Evolutionary conservation across 192 early-diverging fungal genomes (phyloP).

Genomic region (Chytriomyces sp.): DNA sequence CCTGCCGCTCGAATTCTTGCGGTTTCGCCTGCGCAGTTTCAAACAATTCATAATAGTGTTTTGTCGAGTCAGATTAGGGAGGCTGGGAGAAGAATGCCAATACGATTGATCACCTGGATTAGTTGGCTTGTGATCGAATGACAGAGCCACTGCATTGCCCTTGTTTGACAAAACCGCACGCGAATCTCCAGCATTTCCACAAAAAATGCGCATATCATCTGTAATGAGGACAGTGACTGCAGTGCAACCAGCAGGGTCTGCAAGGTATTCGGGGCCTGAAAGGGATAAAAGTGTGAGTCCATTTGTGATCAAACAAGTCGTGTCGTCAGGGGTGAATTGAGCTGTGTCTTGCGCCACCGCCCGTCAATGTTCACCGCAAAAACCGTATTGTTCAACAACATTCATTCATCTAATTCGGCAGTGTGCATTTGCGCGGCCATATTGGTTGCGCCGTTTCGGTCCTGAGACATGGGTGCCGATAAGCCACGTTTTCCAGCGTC

Average conservation of each 20-base stretch:
- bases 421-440: no score
- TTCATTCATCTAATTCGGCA: no score
- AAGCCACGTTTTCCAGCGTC: no score
- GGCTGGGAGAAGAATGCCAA: neutral
- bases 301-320: no score
- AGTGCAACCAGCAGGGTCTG: constrained; percentile 95
- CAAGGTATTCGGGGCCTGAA: constrained; percentile 72
- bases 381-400: no score
- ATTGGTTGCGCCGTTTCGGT: no score
- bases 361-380: no score
- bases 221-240: constrained; percentile 88
- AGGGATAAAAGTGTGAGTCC: no score
- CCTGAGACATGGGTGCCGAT: no score
- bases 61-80: no score
- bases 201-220: constrained; percentile 78
- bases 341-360: no score
- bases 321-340: no score
- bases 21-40: constrained; percentile 62
- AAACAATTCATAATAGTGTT: neutral
- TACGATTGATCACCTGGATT: constrained; percentile 58
- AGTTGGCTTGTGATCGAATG: constrained; percentile 94
- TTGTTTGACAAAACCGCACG: constrained; percentile 82
- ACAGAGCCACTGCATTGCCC: constrained; percentile 80
- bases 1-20: constrained; percentile 87
- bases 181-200: constrained; percentile 96